Evolutionary conservation across 345 rosid genomes (phyloP), one percentile per base, ranked within the genome.

Genomic region (Chamaenerion angustifolium): DNA sequence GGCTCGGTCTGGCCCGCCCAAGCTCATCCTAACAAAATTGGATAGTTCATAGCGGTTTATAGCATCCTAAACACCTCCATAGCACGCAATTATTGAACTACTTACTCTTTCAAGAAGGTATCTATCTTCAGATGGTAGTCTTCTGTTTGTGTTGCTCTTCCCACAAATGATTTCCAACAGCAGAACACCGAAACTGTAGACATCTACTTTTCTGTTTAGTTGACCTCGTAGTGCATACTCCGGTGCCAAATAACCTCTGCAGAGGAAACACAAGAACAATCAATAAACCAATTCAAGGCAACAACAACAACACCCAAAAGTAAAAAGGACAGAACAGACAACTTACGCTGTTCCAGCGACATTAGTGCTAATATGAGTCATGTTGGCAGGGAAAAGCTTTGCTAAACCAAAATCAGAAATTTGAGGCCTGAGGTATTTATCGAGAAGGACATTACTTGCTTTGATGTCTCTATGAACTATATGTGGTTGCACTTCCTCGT

Each of bases 401-500:
- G 92, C 87, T 23, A 83, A 82, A 51, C 92, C 92, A 49, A 83
- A 83, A 70, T 83, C 92, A 4, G 92, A 75, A 62, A 83, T 83
- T 67, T 70, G 79, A 48, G 92, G 82, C 40, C 12, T 54, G 40
- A 83, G 77, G 57, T 75, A 21, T 57, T 45, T 46, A 46, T 80
- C 82, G 37, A 83, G 82, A 41, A 83, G 92, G 61, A 83, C 63
- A 60, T 82, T 79, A 62, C 92, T 82, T 56, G 86, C 92, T 71
- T 82, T 82, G 43, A 82, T 82, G 48, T 83, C 92, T 62, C 92
- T 69, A 43, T 83, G 92, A 68, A 83, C 65, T 55, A 83, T 68
- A 66, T 57, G 72, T 3, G 87, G 87, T 9, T 58, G 65, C 51
- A 75, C 72, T 42, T 79, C 84, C 70, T 79, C 87, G 8, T 83